Base-by-base conservation (phyloP, 208 protist genomes). In the Acanthamoeba royreba region DNA sequence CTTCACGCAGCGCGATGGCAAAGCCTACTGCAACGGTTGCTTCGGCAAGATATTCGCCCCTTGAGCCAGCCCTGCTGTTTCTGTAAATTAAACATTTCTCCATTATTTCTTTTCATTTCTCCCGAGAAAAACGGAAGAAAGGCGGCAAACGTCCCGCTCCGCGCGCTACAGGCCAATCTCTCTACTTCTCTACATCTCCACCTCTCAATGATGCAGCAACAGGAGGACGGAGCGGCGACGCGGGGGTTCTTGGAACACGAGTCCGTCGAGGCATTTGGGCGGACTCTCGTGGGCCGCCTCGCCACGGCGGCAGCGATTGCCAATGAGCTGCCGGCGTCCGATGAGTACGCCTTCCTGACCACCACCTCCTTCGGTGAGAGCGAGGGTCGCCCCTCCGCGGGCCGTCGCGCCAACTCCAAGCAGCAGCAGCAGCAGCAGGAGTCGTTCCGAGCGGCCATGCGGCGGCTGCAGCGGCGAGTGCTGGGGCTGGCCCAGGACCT, bases 21-120 rank as follows among this genome's bases (percentile, higher is more conserved):
- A 92, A 43, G 85, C 95, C 47, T 96, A 95, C 86, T 96, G 95
- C 86, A 55, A 43, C 53, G 85, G 38, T 3, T 91, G 85, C 85
- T 72, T 42, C 53, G 43, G 35, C 53, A 91, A 91, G 55, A 47
- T 91, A 3, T 91, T 74, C 35, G 85, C 40, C 13, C 22, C 69
- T 15, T 81, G 38, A 81, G 2, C 63, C 31, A 43, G 25, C 58
- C 33, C 58, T 69, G 19, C 58, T 17, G 15, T n/a, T 58, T 22
- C 22, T 58, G 49, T 58, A 58, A n/a, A n/a, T 58, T 22, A 58
- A 58, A 58, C 22, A 58, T 13, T 58, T 22, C 22, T 58, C 22
- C 49, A 58, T 58, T 13, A 58, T 69, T 15, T 69, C n/a, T 69
- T 28, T 69, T 9, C 5, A 7, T 33, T 69, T n/a, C n/a, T n/a